Conservation (phyloP, 495 filamentous ascomycete species). For the Trichoderma erinaceum region DNA sequence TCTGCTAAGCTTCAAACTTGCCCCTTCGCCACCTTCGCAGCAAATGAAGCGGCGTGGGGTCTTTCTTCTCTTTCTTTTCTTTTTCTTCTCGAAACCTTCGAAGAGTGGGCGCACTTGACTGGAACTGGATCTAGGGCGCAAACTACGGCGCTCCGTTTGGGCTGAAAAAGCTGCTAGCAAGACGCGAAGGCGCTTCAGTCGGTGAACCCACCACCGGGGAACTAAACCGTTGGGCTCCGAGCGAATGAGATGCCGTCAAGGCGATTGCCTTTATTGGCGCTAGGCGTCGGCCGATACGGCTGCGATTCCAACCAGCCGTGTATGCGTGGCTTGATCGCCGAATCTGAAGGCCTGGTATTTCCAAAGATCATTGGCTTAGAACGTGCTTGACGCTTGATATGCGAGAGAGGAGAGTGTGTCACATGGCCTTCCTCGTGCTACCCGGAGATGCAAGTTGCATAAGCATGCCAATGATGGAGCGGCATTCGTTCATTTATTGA, state of each 20-base stretch:
- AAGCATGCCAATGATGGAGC: not conserved
- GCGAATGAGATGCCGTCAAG: not conserved
- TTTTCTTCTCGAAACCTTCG: conserved; percentile 11
- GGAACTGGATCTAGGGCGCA: conserved; percentile 4
- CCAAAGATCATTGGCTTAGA: not conserved
- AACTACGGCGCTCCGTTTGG: not conserved
- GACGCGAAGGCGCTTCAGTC: not conserved
- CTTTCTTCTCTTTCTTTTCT: not conserved
- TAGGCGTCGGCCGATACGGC: conserved; percentile 12
- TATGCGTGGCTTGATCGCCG: conserved; percentile 1
- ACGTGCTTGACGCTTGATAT: not conserved
- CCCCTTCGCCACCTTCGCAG: not conserved
- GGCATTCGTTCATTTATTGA: not conserved
- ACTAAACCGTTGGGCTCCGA: not conserved
- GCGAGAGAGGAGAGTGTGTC: not conserved
- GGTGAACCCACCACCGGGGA: conserved; percentile 1
- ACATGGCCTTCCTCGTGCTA: not conserved
- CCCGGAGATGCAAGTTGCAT: not conserved
- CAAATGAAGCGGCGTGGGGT: not conserved
- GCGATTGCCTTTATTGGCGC: not conserved
- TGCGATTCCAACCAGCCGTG: not conserved
- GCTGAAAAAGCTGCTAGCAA: conserved; percentile 4
- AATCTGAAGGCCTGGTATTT: not conserved
- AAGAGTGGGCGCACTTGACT: not conserved
- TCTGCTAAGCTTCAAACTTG: not conserved